Conservation (phyloP, 2,329 filamentous ascomycete species). For the Coniochaeta prunicola region DNA sequence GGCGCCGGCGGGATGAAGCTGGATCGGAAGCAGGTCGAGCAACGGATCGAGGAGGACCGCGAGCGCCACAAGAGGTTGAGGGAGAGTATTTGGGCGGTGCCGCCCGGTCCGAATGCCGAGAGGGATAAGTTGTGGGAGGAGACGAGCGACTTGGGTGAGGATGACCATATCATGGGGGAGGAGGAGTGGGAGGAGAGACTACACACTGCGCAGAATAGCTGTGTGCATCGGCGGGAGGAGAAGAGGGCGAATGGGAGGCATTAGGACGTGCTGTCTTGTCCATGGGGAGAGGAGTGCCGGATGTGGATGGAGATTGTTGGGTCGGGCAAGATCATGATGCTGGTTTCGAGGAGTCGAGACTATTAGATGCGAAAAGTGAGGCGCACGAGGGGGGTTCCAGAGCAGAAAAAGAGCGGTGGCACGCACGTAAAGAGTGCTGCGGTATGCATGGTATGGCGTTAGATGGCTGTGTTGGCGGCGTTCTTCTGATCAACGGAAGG, state of each 20-base stretch:
- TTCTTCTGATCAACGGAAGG: neutral
- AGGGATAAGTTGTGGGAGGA: slow-evolving; percentile 81
- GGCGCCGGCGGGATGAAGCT: slow-evolving; percentile 33
- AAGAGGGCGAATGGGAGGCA: slow-evolving; percentile 1
- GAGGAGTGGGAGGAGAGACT: slow-evolving; percentile 59
- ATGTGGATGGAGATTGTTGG: neutral
- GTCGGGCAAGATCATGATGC: neutral
- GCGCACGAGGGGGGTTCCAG: neutral
- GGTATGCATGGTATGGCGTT: neutral
- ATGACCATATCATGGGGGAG: slow-evolving; percentile 68
- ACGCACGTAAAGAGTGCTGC: neutral
- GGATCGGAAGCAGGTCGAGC: slow-evolving; percentile 86
- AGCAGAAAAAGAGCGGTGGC: neutral
- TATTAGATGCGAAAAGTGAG: neutral
- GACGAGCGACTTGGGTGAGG: slow-evolving; percentile 76
- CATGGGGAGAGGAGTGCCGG: neutral
- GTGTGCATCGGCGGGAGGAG: slow-evolving; percentile 23
- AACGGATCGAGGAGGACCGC: slow-evolving; percentile 92
- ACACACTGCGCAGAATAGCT: slow-evolving; percentile 26
- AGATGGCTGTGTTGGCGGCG: neutral
- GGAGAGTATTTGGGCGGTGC: slow-evolving; percentile 90
- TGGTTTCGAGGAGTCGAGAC: neutral
- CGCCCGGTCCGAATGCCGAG: slow-evolving; percentile 58
- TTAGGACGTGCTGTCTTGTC: neutral
- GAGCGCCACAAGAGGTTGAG: slow-evolving; percentile 88